A percentile compares a stretch with the other conserved stretches of the same genome.
Evolutionary conservation across 2,329 filamentous ascomycete species (phyloP).

Genomic region (Pezicula rhizophila): DNA sequence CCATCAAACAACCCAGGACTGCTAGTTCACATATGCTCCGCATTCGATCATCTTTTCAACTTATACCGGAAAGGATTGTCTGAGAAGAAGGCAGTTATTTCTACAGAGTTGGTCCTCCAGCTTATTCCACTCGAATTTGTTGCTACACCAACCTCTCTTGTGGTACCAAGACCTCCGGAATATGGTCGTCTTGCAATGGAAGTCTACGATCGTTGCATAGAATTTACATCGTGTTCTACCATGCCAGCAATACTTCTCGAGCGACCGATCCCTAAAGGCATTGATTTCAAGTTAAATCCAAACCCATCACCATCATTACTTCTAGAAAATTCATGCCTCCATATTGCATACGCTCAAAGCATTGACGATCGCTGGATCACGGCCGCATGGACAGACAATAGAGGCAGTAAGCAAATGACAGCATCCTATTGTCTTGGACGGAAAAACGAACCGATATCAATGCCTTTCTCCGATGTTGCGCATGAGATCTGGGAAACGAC

Average conservation of each 20-base stretch:
- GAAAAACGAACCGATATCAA: slow-evolving; percentile 45
- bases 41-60: slow-evolving; percentile 68
- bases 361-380: slow-evolving; percentile 73
- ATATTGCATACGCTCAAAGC: slow-evolving; percentile 73
- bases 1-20: slow-evolving; percentile 55
- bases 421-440: slow-evolving; percentile 67
- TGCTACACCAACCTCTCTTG: slow-evolving; percentile 54
- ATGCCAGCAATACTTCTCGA: slow-evolving; percentile 70
- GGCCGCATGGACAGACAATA: slow-evolving; percentile 75
- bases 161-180: slow-evolving; percentile 54
- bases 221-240: slow-evolving; percentile 49
- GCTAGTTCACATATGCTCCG: slow-evolving; percentile 64
- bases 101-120: slow-evolving; percentile 70
- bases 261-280: slow-evolving; percentile 59
- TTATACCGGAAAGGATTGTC: slow-evolving; percentile 47
- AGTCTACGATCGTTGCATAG: slow-evolving; percentile 68
- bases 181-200: slow-evolving; percentile 63
- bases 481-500: slow-evolving; percentile 76
- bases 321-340: slow-evolving; percentile 73
- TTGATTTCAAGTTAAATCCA: slow-evolving; percentile 67
- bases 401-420: slow-evolving; percentile 66
- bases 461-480: slow-evolving; percentile 56
- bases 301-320: slow-evolving; percentile 67
- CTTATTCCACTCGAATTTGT: slow-evolving; percentile 65
- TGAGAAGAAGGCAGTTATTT: slow-evolving; percentile 40